Evolutionary conservation across 2,329 filamentous ascomycete species (phyloP).

Genomic region (Aureobasidium sp.): DNA sequence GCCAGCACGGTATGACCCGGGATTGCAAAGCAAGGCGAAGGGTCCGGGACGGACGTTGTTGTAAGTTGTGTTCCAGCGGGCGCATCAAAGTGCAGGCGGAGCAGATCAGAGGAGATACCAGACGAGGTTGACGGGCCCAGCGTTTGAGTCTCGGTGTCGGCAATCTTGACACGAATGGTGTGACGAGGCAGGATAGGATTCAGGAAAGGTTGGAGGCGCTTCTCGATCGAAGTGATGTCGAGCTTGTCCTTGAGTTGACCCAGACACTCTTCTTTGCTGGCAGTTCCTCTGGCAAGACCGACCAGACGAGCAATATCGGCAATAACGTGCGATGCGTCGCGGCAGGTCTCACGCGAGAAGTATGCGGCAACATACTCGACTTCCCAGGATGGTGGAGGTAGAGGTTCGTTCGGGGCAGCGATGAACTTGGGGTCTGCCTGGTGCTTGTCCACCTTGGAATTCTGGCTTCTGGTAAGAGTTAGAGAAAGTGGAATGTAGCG

Average conservation of each 20-base stretch:
- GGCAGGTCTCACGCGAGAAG: conserved; percentile 66
- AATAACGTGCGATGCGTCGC: conserved; percentile 60
- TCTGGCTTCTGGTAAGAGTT: neutral
- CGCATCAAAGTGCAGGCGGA: conserved; percentile 25
- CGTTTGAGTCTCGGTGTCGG: conserved; percentile 30
- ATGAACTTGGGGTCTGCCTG: neutral
- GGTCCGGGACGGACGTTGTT: conserved; percentile 20
- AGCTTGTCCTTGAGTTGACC: conserved; percentile 35
- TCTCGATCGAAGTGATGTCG: conserved; percentile 48
- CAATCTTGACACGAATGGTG: conserved; percentile 59
- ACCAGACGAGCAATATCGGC: conserved; percentile 63
- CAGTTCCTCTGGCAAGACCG: conserved; percentile 48
- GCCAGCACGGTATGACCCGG: conserved; percentile 57
- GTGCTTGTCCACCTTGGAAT: conserved; percentile 3
- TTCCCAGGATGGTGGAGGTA: conserved; percentile 50
- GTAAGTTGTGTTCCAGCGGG: conserved; percentile 34
- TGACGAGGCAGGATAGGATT: conserved; percentile 67
- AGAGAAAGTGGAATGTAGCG: neutral
- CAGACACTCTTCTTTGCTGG: conserved; percentile 42
- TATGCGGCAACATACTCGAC: conserved; percentile 78
- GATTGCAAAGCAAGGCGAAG: neutral
- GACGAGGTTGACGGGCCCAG: conserved; percentile 29
- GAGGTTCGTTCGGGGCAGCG: neutral
- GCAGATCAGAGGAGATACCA: conserved; percentile 27
- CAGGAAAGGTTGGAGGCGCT: conserved; percentile 69